A percentile compares a stretch with the other conserved stretches of the same genome.
Conservation (phyloP, 2,329 filamentous ascomycete genomes). For the Fusarium sp. region DNA sequence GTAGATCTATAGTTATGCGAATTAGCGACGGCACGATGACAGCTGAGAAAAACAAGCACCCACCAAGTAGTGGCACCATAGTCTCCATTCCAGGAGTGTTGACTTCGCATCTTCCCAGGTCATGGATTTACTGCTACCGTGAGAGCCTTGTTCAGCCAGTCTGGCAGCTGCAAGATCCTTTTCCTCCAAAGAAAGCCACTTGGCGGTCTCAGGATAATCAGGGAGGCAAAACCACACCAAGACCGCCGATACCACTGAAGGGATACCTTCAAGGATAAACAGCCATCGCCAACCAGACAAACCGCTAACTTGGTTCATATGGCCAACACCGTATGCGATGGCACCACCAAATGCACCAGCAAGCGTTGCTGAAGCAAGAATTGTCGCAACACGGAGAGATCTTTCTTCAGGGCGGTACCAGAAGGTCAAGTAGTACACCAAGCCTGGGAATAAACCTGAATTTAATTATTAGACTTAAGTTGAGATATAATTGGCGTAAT, state of each 20-base stretch:
- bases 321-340: conserved; percentile 76
- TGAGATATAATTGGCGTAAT: too few species aligned
- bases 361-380: conserved; percentile 74
- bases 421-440: conserved; percentile 65
- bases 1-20: conserved; percentile 49
- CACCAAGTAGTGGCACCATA: conserved; percentile 73
- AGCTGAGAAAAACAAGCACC: background rate
- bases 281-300: conserved; percentile 75
- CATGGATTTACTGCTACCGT: conserved; percentile 69
- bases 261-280: conserved; percentile 71
- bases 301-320: conserved; percentile 72
- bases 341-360: conserved; percentile 79
- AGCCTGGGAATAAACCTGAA: conserved; percentile 37
- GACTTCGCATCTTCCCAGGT: conserved; percentile 76
- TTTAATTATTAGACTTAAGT: conserved; percentile 54
- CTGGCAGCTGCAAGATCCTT: conserved; percentile 61
- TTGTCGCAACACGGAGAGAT: conserved; percentile 72
- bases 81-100: conserved; percentile 71
- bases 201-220: conserved; percentile 73
- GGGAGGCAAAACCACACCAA: conserved; percentile 74
- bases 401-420: conserved; percentile 80
- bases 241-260: conserved; percentile 71
- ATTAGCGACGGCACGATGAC: background rate
- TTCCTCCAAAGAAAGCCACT: conserved; percentile 69
- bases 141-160: conserved; percentile 47